Conservation (phyloP, 345 rosid species). For the Erucastrum elatum region DNA sequence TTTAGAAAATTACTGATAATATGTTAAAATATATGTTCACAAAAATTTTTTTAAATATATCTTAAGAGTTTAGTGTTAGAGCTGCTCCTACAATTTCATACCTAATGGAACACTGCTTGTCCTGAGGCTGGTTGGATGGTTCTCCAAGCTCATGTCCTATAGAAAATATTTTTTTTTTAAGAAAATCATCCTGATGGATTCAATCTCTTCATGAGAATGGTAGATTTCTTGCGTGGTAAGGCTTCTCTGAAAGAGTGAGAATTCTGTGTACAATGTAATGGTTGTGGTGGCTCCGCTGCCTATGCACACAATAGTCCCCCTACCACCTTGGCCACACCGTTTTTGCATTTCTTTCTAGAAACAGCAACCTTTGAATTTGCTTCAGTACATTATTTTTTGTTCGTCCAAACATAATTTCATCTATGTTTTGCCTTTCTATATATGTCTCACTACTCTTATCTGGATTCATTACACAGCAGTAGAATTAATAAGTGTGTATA, state of each 20-base stretch:
- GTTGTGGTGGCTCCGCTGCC: constrained; percentile 57
- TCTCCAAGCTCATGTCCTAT: too few species aligned
- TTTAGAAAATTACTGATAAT: too few species aligned
- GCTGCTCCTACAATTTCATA: too few species aligned
- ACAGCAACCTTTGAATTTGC: not conserved
- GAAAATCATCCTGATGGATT: constrained; percentile 43
- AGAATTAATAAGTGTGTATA: not conserved
- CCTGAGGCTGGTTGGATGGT: too few species aligned
- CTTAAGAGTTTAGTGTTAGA: too few species aligned
- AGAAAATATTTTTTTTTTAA: too few species aligned
- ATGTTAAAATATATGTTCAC: too few species aligned
- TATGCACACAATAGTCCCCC: constrained; percentile 67
- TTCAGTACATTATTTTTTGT: not conserved
- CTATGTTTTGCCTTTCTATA: not conserved
- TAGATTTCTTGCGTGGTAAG: constrained; percentile 18
- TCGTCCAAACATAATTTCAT: not conserved
- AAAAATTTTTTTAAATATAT: too few species aligned
- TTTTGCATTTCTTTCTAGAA: not conserved
- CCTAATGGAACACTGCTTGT: too few species aligned
- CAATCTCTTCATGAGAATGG: constrained; percentile 10
- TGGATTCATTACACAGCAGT: not conserved
- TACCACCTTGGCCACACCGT: constrained; percentile 59
- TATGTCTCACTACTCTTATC: not conserved
- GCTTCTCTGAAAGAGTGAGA: constrained; percentile 50
- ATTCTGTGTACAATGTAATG: constrained; percentile 69